These are phyloP conservation scores for Arctium lappa DNA, from an alignment of 129 eudicot species.

Conservation along the genomic window DNA sequence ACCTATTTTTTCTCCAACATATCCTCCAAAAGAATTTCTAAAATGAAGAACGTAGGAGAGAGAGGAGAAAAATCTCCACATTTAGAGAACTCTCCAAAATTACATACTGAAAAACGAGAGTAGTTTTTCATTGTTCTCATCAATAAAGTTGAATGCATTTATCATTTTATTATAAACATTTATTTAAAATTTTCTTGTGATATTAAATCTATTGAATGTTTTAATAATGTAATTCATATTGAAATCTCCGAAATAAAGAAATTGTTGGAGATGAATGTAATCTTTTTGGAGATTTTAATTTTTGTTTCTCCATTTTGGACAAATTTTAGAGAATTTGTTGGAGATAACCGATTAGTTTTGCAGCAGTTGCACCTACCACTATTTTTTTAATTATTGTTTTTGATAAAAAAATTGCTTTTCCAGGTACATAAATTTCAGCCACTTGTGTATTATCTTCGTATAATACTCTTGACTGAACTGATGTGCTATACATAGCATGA, in stretches of 20 bases:
- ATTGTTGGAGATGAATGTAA: neutral
- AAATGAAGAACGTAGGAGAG: neutral
- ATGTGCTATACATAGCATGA: neutral
- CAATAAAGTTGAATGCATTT: neutral
- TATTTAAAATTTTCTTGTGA: neutral
- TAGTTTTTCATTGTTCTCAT: neutral
- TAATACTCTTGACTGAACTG: neutral
- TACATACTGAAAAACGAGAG: too few species aligned
- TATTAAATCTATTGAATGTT: neutral
- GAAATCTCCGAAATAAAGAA: neutral
- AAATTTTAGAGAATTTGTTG: neutral
- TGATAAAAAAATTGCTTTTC: neutral
- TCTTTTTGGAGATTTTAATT: neutral
- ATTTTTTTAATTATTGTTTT: neutral
- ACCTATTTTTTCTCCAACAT: neutral
- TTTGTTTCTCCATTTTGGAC: neutral
- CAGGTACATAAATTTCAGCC: neutral
- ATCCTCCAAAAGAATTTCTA: neutral
- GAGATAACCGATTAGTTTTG: neutral
- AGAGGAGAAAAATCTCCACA: neutral
- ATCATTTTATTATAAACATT: neutral
- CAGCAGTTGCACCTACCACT: neutral
- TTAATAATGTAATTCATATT: neutral
- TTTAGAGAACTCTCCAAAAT: neutral
- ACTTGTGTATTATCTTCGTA: neutral